Base-by-base conservation (phyloP, 495 filamentous ascomycete genomes). In the Penicillium samsonianum region DNA sequence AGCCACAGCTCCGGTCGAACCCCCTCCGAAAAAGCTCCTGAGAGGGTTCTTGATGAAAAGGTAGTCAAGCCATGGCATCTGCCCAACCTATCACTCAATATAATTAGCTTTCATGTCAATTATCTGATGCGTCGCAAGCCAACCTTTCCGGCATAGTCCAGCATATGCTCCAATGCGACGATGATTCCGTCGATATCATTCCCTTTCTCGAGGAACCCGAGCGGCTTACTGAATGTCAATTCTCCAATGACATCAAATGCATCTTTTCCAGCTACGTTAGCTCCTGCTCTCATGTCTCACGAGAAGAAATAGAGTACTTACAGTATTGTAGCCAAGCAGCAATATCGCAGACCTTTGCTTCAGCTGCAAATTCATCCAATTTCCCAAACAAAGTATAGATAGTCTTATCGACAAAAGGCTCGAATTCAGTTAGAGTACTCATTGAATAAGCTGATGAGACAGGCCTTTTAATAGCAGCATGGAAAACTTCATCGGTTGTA, bases 21-120 rank as follows among this genome's bases (percentile, higher is more conserved):
- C 65, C 28, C 68, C 67, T 38, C 74, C 63, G 14, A 78, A 58
- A 33, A 69, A 57, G 1, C 70, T 58, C 28, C 64, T 53, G 41
- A 84, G 59, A 0, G 79, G 79, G 55, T 84, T 84, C 59, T 84
- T 82, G 49, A 73, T 68, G 30, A 82, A 65, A 11, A 82, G 4
- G 7, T 77, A 65, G 54, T 84, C 82, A 16, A 83, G 62, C 60
- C 73, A 71, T 11, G 80, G 80, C 58, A 38, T 38, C 16, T 38
- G 35, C 2, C 35, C 35, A 8, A 38, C 17, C 35, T 38, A 38
- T 16, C 1, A 3, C 30, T 11, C 16, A 17, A 6, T 14, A 3
- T 44, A 28, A 28, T 31, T 38, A 50, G 48, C 48, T 50, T 20
- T 31, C 8, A 12, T 9, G 5, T 22, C 3, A n/a, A 8, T 38